phyloP scores from a whole-genome alignment of 805 yeast species.

The Saturnispora hagleri region DNA sequence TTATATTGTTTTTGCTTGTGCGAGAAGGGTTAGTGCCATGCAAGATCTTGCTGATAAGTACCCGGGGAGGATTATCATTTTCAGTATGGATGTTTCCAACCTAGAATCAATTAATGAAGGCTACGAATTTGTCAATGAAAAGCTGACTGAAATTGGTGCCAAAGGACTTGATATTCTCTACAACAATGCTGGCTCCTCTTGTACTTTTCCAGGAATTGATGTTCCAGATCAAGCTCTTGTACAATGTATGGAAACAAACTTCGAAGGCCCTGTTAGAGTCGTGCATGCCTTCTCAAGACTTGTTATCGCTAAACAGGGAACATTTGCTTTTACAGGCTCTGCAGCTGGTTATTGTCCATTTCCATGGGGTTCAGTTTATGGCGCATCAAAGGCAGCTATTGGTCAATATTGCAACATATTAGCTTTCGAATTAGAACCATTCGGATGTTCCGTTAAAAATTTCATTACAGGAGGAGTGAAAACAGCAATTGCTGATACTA shows the following conservation, averaged over 20 bases:
- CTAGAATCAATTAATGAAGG: conserved; percentile 37
- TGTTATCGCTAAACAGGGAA: conserved; percentile 53
- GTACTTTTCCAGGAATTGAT: conserved; percentile 63
- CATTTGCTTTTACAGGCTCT: conserved; percentile 68
- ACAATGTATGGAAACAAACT: conserved; percentile 55
- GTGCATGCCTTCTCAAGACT: conserved; percentile 41
- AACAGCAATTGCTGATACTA: conserved; percentile 59
- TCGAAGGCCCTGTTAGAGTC: conserved; percentile 58
- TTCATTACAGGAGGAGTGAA: conserved; percentile 69
- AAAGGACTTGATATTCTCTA: conserved; percentile 45
- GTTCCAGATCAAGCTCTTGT: conserved; percentile 40
- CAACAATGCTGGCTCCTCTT: conserved; percentile 57
- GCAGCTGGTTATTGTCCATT: conserved; percentile 55
- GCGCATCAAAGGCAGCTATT: conserved; percentile 67
- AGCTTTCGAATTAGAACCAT: conserved; percentile 60
- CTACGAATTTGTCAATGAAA: conserved; percentile 30
- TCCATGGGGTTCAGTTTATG: conserved; percentile 62
- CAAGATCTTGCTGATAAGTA: conserved; percentile 34
- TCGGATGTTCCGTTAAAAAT: conserved; percentile 61
- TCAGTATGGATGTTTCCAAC: conserved; percentile 51
- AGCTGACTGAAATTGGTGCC: conserved; percentile 17
- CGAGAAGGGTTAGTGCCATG: conserved; percentile 59
- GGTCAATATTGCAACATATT: conserved; percentile 59
- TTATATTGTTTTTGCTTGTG: conserved; percentile 59
- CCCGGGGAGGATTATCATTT: conserved; percentile 33